These are phyloP conservation scores for Vanilla planifolia DNA, from an alignment of 106 monocot genomes.

Conservation along the genomic window DNA sequence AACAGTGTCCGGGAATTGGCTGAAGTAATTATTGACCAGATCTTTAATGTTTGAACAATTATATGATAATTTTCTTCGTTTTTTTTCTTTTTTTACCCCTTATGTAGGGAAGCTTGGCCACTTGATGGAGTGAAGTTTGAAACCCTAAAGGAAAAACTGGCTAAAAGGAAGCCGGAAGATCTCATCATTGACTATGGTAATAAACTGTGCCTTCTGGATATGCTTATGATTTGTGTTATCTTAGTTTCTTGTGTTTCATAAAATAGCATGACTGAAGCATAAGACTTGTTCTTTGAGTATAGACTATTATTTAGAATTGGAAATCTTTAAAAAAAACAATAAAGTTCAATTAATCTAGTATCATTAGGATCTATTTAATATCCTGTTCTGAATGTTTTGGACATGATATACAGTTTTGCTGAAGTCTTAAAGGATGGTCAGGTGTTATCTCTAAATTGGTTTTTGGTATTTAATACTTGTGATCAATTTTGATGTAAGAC, in stretches of 20 bases:
- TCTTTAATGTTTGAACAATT: not conserved
- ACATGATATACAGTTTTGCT: no score
- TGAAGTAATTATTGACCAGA: no score
- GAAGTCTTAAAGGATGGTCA: no score
- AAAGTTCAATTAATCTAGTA: not conserved
- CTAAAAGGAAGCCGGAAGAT: slow-evolving; percentile 65
- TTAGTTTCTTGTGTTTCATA: not conserved
- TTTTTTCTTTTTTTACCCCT: slow-evolving; percentile 1
- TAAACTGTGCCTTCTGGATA: not conserved
- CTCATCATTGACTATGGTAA: slow-evolving; percentile 72
- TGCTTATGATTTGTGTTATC: not conserved
- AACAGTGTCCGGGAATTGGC: not conserved
- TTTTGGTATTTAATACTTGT: no score
- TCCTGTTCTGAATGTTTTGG: no score
- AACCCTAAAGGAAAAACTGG: slow-evolving; percentile 63
- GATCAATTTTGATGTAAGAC: no score
- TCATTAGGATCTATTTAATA: not conserved
- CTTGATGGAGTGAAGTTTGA: slow-evolving; percentile 88
- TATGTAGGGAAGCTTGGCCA: slow-evolving; percentile 81
- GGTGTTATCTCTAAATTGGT: no score
- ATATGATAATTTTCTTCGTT: not conserved
- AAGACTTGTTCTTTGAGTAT: no score
- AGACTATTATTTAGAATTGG: not conserved
- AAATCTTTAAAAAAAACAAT: not conserved
- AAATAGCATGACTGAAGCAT: no score